Percentiles rank a stretch among this genome's conserved stretches.
These are phyloP conservation scores for Plasmodium billcollinsi DNA, from an alignment of 169 alveolate genomes.

Conservation along the genomic window DNA sequence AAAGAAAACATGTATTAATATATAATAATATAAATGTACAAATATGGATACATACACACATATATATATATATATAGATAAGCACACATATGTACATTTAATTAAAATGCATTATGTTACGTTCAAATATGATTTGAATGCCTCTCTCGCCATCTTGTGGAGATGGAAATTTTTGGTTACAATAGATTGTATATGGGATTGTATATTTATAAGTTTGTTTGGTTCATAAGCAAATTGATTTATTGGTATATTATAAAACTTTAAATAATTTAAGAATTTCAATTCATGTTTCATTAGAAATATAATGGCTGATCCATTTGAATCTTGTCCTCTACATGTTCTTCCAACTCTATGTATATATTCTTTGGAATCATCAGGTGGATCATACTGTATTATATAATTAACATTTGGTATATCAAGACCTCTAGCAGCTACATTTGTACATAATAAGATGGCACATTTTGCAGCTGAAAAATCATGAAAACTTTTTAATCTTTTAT, in stretches of 20 bases:
- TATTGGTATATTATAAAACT: conserved; percentile 93
- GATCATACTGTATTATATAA: conserved; percentile 99
- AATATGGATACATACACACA: conserved; percentile 31
- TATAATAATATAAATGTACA: not conserved
- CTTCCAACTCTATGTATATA: conserved; percentile 99
- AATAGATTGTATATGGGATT: conserved; percentile 96
- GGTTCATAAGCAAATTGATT: conserved; percentile 98
- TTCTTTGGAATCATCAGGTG: conserved; percentile 99
- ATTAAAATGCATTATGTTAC: conserved; percentile 63
- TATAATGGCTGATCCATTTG: conserved; percentile 96
- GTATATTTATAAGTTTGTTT: conserved; percentile 96
- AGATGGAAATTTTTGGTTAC: conserved; percentile 97
- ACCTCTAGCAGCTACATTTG: conserved; percentile 99
- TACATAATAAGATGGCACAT: conserved; percentile 96
- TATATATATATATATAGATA: conserved; percentile 45
- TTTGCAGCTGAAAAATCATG: conserved; percentile 95
- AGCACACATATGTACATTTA: not conserved
- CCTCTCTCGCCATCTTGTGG: conserved; percentile 97
- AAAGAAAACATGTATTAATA: conserved; percentile 7
- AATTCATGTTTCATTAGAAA: conserved; percentile 98
- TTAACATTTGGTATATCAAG: conserved; percentile 98
- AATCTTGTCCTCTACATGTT: conserved; percentile 98
- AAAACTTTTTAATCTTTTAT: conserved; percentile 95
- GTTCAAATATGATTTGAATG: conserved; percentile 95
- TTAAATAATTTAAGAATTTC: conserved; percentile 94